phyloP scores from a whole-genome alignment of 2,329 filamentous ascomycete genomes.

The Epichloe sp. region DNA sequence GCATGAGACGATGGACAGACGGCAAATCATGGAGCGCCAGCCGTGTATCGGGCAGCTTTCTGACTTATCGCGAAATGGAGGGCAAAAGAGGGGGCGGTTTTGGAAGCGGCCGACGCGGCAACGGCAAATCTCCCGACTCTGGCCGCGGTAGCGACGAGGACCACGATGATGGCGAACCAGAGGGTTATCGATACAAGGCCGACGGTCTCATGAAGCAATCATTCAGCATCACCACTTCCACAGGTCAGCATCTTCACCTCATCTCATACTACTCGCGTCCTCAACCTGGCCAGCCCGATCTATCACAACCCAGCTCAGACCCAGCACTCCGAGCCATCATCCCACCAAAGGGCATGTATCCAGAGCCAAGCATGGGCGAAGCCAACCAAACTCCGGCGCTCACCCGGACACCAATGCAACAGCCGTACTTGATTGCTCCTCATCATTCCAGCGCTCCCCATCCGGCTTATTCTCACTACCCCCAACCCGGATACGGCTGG shows the following conservation, averaged over 20 bases:
- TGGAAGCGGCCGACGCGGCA: constrained; percentile 40
- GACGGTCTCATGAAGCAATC: constrained; percentile 99
- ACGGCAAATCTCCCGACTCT: constrained; percentile 72
- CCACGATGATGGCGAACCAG: constrained; percentile 70
- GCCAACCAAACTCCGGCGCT: constrained; percentile 67
- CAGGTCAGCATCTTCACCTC: constrained; percentile 79
- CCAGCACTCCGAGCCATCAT: constrained; percentile 67
- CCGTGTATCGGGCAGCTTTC: constrained; percentile 89
- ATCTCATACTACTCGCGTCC: constrained; percentile 94
- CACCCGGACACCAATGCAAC: constrained; percentile 58
- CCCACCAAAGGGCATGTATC: constrained; percentile 90
- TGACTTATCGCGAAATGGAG: constrained; percentile 98
- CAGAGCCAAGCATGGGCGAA: constrained; percentile 86
- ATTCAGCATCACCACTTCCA: constrained; percentile 93
- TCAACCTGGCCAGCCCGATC: constrained; percentile 55
- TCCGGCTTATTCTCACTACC: constrained; percentile 26
- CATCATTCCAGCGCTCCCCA: constrained; percentile 18
- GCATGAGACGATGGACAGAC: constrained; percentile 97
- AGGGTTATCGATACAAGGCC: constrained; percentile 88
- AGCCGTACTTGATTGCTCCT: constrained; percentile 24
- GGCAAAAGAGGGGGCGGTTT: constrained; percentile 83
- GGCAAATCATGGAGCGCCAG: constrained; percentile 99
- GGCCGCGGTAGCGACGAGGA: constrained; percentile 73
- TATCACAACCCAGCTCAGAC: constrained; percentile 74
- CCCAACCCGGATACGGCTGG: constrained; percentile 35